These are phyloP conservation scores for Microstegium vimineum DNA, from an alignment of 176 grass and related monocot species.

Conservation along the genomic window DNA sequence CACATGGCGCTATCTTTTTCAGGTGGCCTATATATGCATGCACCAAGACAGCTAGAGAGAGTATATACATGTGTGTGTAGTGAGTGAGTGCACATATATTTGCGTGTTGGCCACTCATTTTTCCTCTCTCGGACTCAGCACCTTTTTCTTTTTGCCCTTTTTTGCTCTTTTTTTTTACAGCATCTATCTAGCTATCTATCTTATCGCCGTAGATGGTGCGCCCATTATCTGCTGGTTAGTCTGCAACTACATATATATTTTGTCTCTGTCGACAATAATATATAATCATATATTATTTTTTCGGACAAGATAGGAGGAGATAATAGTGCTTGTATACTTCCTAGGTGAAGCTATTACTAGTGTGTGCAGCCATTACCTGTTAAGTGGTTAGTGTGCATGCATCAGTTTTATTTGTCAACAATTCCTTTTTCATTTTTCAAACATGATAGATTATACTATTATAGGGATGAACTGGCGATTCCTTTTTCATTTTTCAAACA, in stretches of 20 bases:
- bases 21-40: constrained; percentile 1
- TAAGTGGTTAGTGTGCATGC: not conserved
- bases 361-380: not conserved
- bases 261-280: not conserved
- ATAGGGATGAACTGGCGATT: not conserved
- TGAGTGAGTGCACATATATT: not conserved
- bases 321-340: not conserved
- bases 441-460: not conserved
- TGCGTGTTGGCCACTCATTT: constrained; percentile 7
- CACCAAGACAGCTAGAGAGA: not conserved
- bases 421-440: not conserved
- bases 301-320: not conserved
- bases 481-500: not conserved
- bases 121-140: not conserved
- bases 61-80: not conserved
- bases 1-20: not conserved
- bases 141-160: not conserved
- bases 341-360: not conserved
- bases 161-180: not conserved
- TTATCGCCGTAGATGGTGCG: not conserved
- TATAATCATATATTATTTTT: not conserved
- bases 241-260: not conserved
- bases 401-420: not conserved
- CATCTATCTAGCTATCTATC: not conserved
- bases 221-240: not conserved